Percentiles rank a stretch among this genome's conserved stretches.
Evolutionary conservation across 129 eudicot species (phyloP).

Genomic region (Kitagawia praeruptora): DNA sequence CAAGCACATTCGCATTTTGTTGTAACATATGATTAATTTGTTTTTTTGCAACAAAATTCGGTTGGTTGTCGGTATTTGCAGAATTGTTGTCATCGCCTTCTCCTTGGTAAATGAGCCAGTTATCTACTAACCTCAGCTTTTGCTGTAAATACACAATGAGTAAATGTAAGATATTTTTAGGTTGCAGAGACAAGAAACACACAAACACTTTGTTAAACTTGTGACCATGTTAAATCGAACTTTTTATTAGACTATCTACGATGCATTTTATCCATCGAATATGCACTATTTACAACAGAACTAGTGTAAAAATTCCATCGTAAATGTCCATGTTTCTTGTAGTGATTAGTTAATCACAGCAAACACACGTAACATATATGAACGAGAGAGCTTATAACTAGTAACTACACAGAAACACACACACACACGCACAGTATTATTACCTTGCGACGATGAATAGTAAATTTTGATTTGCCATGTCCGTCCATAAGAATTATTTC

Average conservation of each 20-base stretch:
- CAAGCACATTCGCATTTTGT: conserved; percentile 39
- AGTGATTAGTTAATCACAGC: too few species aligned
- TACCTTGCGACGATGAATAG: conserved; percentile 65
- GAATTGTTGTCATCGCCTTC: conserved; percentile 21
- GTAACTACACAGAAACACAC: neutral
- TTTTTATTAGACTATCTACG: too few species aligned
- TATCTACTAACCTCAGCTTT: conserved; percentile 45
- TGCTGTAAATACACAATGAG: neutral
- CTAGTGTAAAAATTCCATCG: too few species aligned
- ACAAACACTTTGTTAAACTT: too few species aligned
- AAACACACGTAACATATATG: too few species aligned
- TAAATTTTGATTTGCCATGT: conserved; percentile 50
- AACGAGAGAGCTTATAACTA: too few species aligned
- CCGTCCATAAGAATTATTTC: conserved; percentile 71
- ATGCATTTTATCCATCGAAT: too few species aligned
- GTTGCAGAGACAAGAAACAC: neutral
- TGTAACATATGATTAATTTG: conserved; percentile 24
- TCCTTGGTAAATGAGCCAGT: conserved; percentile 59
- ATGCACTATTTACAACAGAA: too few species aligned
- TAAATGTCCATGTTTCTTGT: too few species aligned
- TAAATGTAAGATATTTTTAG: neutral
- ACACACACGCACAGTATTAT: neutral
- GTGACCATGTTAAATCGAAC: too few species aligned
- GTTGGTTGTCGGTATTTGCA: conserved; percentile 16
- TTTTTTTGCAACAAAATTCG: conserved; percentile 46